Evolutionary conservation across 345 rosid genomes (phyloP), one percentile per base, ranked within the genome.

Genomic region (Salix koriyanagi): DNA sequence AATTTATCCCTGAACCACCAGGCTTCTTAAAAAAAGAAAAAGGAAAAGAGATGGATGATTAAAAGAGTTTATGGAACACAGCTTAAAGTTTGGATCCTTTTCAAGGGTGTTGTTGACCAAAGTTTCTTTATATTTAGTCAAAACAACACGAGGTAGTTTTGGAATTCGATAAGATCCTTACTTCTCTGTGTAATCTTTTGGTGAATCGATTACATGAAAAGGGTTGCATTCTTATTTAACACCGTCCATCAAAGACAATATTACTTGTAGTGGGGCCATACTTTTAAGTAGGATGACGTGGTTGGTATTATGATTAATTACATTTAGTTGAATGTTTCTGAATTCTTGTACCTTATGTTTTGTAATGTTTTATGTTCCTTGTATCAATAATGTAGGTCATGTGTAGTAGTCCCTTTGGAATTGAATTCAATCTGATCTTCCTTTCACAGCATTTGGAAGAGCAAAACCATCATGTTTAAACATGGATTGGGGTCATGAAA

Each of bases 221-320:
- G 82, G 76, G 25, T 75, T 65, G 68, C n/a, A 2, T 5, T 65
- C 39, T 65, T 30, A 28, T 65, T 2, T 30, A 28, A 65, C 8
- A 65, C 32, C 32, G 36, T 16, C 13, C 2, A 28, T 64, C n/a
- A 13, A 65, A 12, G 36, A 13, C 69, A 67, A 46, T 65, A 37
- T 76, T 36, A 32, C 30, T 36, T 56, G 30, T 37, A 65, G 73
- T 79, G 79, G 81, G 86, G 77, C 83, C 79, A 56, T 76, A 25
- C 1, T 46, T 79, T 78, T 75, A 56, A 56, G 77, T 71, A 60
- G 74, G 54, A 23, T 70, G 67, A 65, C 60, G 73, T 77, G 70
- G 77, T 64, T 75, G 73, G 73, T 74, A 23, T 77, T 26, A 39
- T 68, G 54, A 36, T 77, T 79, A 26, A 18, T 65, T 26, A 37